Evolutionary conservation across 805 yeast species (phyloP).

Genomic region (Candida takata): DNA sequence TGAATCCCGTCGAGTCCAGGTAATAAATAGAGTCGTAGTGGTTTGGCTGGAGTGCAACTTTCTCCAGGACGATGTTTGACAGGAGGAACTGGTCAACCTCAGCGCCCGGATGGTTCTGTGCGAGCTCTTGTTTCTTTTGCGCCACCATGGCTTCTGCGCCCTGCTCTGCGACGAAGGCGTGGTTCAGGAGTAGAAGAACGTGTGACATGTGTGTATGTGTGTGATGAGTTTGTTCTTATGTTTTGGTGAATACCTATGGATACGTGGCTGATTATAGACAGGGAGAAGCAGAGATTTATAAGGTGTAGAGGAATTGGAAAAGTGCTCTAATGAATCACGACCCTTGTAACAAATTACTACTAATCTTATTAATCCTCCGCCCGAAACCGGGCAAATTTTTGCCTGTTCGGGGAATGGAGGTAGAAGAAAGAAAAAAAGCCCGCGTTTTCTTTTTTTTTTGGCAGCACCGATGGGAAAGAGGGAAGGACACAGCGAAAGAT

Average conservation of each 20-base stretch:
- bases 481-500: too few species aligned
- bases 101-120: slow-evolving; percentile 6
- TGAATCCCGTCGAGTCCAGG: slow-evolving; percentile 17
- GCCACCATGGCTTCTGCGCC: slow-evolving; percentile 17
- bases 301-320: too few species aligned
- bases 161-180: slow-evolving; percentile 19
- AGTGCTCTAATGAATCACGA: too few species aligned
- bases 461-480: too few species aligned
- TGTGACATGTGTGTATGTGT: slow-evolving; percentile 10
- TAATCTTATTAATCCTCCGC: background rate
- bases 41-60: slow-evolving; percentile 14
- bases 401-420: too few species aligned
- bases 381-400: background rate
- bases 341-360: too few species aligned
- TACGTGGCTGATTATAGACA: too few species aligned
- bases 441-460: too few species aligned
- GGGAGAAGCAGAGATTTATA: too few species aligned
- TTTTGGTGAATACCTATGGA: too few species aligned
- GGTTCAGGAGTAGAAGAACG: slow-evolving; percentile 21
- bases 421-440: too few species aligned
- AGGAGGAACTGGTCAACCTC: slow-evolving; percentile 21
- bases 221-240: too few species aligned
- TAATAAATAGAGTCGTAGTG: slow-evolving; percentile 22
- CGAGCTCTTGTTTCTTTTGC: slow-evolving; percentile 15
- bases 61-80: slow-evolving; percentile 21